These are phyloP conservation scores for Ustilago cynodontis DNA, from an alignment of 1,284 basidiomycete genomes.

Conservation along the genomic window DNA sequence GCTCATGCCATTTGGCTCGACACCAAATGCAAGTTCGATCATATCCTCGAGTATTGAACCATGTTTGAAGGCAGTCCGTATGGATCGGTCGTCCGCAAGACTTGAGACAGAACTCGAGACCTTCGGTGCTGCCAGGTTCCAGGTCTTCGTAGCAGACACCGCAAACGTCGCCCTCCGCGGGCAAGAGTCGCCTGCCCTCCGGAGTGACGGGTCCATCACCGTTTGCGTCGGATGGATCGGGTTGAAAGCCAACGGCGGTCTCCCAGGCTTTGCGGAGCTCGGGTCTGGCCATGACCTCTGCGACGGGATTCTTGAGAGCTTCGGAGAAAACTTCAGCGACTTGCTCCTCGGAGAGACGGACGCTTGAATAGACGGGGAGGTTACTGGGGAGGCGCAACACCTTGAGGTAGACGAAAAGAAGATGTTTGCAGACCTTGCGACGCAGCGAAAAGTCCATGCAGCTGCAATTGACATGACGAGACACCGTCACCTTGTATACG, in stretches of 20 bases:
- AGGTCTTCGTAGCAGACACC: slow-evolving; percentile 53
- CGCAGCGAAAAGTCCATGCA: slow-evolving; percentile 40
- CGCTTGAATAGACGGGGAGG: slow-evolving; percentile 24
- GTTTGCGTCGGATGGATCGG: slow-evolving; percentile 2
- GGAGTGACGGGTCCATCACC: background rate
- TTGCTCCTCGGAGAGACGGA: slow-evolving; percentile 16
- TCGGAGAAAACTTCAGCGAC: slow-evolving; percentile 28
- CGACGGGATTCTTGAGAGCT: slow-evolving; percentile 27
- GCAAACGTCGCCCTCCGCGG: slow-evolving; percentile 43
- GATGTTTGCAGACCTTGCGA: slow-evolving; percentile 40
- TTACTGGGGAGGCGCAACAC: slow-evolving; percentile 33
- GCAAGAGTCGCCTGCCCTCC: slow-evolving; percentile 35
- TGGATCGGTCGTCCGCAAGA: slow-evolving; percentile 52
- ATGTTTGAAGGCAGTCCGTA: slow-evolving; percentile 41
- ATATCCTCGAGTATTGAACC: slow-evolving; percentile 34
- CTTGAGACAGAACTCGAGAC: slow-evolving; percentile 41
- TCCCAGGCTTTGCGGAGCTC: slow-evolving; percentile 44
- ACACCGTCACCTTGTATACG: slow-evolving; percentile 41
- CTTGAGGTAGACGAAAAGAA: slow-evolving; percentile 48
- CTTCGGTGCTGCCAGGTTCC: slow-evolving; percentile 33
- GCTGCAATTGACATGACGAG: slow-evolving; percentile 20
- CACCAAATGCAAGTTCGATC: slow-evolving; percentile 47
- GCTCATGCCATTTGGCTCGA: slow-evolving; percentile 34
- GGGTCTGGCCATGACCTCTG: slow-evolving; percentile 30
- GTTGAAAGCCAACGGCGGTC: slow-evolving; percentile 29